Evolutionary conservation across 768 basidiomycete genomes (phyloP).

Genomic region (Hemileccinum rubropunctum): DNA sequence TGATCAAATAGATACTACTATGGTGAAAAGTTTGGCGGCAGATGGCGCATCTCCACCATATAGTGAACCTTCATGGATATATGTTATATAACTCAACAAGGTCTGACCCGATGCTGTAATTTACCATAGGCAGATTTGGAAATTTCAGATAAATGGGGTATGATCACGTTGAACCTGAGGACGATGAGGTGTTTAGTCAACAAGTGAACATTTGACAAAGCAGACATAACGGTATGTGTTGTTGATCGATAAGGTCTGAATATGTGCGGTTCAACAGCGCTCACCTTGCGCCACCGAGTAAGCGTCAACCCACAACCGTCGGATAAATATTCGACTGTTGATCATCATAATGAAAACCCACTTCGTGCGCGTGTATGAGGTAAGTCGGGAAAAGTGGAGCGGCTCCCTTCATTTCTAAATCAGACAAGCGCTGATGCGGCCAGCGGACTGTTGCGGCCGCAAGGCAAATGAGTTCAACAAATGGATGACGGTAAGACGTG

Average conservation of each 20-base stretch:
- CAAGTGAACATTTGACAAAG: not conserved
- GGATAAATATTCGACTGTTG: not conserved
- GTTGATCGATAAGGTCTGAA: constrained; percentile 7
- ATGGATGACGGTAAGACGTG: not conserved
- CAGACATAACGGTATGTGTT: not conserved
- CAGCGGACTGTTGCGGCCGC: not conserved
- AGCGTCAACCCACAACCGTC: not conserved
- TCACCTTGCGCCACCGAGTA: not conserved
- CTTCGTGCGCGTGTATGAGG: constrained; percentile 2
- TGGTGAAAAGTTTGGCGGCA: not conserved
- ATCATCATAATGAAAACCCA: constrained; percentile 8
- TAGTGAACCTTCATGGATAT: constrained; percentile 3
- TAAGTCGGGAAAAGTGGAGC: constrained; percentile 1
- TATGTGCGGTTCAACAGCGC: not conserved
- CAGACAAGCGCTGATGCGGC: not conserved
- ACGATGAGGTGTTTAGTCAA: constrained; percentile 1
- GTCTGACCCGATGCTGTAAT: constrained; percentile 1
- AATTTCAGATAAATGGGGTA: not conserved
- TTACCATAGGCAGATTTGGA: not conserved
- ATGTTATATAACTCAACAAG: not conserved
- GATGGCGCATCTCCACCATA: not conserved
- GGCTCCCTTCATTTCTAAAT: not conserved
- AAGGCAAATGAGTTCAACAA: not conserved
- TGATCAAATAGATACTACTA: not conserved
- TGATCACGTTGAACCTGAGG: not conserved